These are phyloP conservation scores for Suillus tomentosus DNA, from an alignment of 768 basidiomycete species.

Conservation along the genomic window DNA sequence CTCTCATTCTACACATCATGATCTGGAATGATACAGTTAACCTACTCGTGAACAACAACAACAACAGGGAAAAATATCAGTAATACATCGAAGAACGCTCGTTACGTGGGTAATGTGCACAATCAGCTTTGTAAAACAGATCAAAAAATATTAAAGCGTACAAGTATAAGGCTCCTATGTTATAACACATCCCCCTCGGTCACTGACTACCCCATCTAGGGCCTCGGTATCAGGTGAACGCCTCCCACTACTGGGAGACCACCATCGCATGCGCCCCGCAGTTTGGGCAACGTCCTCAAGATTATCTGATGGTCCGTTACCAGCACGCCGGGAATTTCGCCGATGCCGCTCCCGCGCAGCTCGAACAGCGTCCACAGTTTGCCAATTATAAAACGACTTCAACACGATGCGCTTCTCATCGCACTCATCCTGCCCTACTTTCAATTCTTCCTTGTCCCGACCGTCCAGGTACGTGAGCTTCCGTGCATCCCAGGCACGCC, in stretches of 20 bases:
- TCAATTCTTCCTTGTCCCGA: constrained; percentile 65
- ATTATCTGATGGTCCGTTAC: constrained; percentile 38
- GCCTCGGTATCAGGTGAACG: constrained; percentile 51
- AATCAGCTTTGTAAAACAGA: constrained; percentile 14
- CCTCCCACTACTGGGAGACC: constrained; percentile 49
- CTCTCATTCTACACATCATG: background rate
- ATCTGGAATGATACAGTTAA: constrained; percentile 8
- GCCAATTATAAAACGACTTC: constrained; percentile 87
- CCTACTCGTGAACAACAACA: background rate
- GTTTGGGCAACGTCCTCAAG: constrained; percentile 30
- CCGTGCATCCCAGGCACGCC: constrained; percentile 73
- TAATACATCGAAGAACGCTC: constrained; percentile 16
- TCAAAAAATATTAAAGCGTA: constrained; percentile 29
- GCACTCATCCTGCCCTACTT: constrained; percentile 79
- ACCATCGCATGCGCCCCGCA: constrained; percentile 31
- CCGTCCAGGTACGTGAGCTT: constrained; percentile 71
- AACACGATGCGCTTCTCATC: constrained; percentile 71
- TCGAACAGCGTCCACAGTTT: constrained; percentile 78
- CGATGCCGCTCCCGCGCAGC: constrained; percentile 66
- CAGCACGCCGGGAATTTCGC: constrained; percentile 50
- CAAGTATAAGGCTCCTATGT: constrained; percentile 51
- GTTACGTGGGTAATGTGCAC: constrained; percentile 21
- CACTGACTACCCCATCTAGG: constrained; percentile 41
- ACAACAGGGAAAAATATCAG: constrained; percentile 1
- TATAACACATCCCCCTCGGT: constrained; percentile 65